phyloP scores from a whole-genome alignment of 192 early-diverging fungal genomes.

The Backusella mclennaniae region DNA sequence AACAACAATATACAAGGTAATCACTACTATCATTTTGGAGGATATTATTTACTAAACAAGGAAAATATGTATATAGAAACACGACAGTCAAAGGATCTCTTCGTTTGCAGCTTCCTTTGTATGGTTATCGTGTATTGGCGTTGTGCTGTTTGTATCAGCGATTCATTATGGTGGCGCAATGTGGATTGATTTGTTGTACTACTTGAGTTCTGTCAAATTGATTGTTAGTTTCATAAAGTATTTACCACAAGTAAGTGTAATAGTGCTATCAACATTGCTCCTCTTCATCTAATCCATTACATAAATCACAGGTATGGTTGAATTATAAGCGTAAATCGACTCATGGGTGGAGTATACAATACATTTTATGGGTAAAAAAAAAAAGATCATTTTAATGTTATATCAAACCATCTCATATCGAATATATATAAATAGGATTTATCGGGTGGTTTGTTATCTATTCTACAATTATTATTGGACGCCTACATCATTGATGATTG shows the following conservation, averaged over 20 bases:
- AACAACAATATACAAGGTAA: constrained; percentile 61
- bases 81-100: constrained; percentile 44
- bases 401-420: background rate
- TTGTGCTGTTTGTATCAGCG: constrained; percentile 24
- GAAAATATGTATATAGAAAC: constrained; percentile 11
- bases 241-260: constrained; percentile 56
- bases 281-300: background rate
- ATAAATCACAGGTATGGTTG: constrained; percentile 47
- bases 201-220: constrained; percentile 74
- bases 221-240: constrained; percentile 77
- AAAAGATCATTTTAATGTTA: background rate
- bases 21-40: background rate
- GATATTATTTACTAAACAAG: background rate
- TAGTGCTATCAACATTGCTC: background rate
- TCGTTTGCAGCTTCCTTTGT: constrained; percentile 37
- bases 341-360: constrained; percentile 81
- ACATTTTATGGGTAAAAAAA: constrained; percentile 61
- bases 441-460: constrained; percentile 72
- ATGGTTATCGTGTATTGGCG: constrained; percentile 29
- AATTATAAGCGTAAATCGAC: constrained; percentile 78
- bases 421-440: constrained; percentile 51
- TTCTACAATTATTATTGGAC: constrained; percentile 78
- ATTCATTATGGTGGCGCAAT: constrained; percentile 22
- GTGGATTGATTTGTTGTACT: constrained; percentile 67
- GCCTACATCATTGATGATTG: constrained; percentile 54